phyloP scores from a whole-genome alignment of 106 monocot genomes.

The Dendrobium nobile region DNA sequence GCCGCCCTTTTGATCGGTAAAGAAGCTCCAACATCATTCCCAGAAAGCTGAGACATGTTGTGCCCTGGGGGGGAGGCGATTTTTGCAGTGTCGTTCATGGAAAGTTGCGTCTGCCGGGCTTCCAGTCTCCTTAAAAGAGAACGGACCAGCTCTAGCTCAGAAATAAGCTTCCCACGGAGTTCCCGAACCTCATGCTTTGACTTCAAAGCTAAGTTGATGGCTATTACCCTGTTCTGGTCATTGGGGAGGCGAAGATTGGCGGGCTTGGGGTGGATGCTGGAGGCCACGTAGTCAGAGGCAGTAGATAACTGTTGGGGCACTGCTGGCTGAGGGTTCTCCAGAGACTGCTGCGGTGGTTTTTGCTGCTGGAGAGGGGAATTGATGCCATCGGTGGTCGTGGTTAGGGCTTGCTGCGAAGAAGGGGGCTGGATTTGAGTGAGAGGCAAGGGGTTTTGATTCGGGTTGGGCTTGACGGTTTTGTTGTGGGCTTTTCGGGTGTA shows the following conservation, averaged over 20 bases:
- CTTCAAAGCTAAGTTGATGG: slow-evolving; percentile 19
- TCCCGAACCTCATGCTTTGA: slow-evolving; percentile 33
- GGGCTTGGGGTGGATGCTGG: slow-evolving; percentile 24
- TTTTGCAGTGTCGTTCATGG: slow-evolving; percentile 3
- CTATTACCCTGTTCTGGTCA: slow-evolving; percentile 9
- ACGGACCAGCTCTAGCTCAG: slow-evolving; percentile 61
- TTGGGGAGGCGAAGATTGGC: not conserved
- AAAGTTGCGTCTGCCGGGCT: slow-evolving; percentile 20
- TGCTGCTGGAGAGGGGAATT: not conserved
- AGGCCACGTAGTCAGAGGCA: slow-evolving; percentile 24
- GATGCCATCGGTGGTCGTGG: slow-evolving; percentile 9
- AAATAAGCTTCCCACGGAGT: slow-evolving; percentile 23
- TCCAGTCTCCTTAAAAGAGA: slow-evolving; percentile 31
- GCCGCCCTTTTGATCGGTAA: not conserved
- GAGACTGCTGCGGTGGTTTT: slow-evolving; percentile 7
- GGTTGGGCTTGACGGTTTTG: slow-evolving; percentile 21
- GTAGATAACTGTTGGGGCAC: slow-evolving; percentile 1
- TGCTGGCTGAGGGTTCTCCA: not conserved
- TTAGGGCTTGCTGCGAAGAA: slow-evolving; percentile 12
- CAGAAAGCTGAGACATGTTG: slow-evolving; percentile 52
- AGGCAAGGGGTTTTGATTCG: not conserved
- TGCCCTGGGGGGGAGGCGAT: slow-evolving; percentile 19
- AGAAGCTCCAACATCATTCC: slow-evolving; percentile 27
- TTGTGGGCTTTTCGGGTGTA: slow-evolving; percentile 49
- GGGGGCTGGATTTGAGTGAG: slow-evolving; percentile 6